Evolutionary conservation across 2,329 filamentous ascomycete species (phyloP).

Genomic region (Endothia cerciana): DNA sequence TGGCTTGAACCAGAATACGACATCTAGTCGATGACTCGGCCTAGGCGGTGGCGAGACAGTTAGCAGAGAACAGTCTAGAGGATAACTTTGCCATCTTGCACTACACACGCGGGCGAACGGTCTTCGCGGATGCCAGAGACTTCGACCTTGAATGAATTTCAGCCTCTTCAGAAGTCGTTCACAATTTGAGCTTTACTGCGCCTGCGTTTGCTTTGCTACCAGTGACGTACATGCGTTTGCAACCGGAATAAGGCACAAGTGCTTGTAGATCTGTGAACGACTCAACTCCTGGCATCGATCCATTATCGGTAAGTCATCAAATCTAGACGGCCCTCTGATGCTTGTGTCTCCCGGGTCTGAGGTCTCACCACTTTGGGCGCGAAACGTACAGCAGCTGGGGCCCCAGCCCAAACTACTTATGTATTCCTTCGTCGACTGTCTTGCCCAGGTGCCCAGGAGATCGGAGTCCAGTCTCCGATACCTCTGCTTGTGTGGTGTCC

Average conservation of each 20-base stretch:
- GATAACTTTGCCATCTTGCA: slow-evolving; percentile 12
- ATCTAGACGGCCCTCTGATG: no score
- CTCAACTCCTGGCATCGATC: neutral
- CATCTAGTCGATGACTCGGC: slow-evolving; percentile 10
- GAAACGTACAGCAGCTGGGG: no score
- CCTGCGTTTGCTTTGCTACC: neutral
- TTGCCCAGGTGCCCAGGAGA: neutral
- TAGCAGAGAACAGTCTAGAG: neutral
- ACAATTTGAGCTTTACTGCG: neutral
- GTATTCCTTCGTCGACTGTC: neutral
- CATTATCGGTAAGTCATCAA: neutral
- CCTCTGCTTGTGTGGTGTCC: neutral
- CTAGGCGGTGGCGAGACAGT: slow-evolving; percentile 1
- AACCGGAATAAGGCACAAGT: neutral
- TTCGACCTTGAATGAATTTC: slow-evolving; percentile 21
- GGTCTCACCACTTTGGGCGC: no score
- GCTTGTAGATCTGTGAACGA: neutral
- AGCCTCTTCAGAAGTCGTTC: slow-evolving; percentile 15
- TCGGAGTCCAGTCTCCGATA: neutral
- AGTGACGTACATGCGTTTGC: neutral
- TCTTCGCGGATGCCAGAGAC: neutral
- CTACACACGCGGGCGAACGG: slow-evolving; percentile 15
- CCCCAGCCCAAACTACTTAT: no score
- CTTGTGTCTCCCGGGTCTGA: no score
- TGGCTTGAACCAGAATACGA: slow-evolving; percentile 23